phyloP scores from a whole-genome alignment of 2,329 filamentous ascomycete species.

The Drechslerella dactyloides region DNA sequence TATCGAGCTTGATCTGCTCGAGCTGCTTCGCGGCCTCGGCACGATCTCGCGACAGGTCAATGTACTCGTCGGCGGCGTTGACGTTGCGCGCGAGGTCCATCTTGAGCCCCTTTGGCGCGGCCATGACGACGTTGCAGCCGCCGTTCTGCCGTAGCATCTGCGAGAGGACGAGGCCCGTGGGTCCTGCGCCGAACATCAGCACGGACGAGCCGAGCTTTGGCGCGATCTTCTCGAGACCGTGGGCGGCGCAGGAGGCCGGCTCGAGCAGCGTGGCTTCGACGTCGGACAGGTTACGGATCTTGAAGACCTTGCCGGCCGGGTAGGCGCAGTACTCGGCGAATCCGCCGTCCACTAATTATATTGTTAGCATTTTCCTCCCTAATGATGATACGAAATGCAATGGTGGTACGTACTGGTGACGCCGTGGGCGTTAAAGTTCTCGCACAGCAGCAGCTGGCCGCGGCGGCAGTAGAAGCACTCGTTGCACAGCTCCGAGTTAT shows the following conservation, averaged over 20 bases:
- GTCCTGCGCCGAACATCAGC: slow-evolving; percentile 71
- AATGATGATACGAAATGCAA: too few species aligned
- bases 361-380: too few species aligned
- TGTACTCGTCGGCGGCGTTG: slow-evolving; percentile 64
- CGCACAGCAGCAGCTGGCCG: slow-evolving; percentile 71
- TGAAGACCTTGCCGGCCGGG: slow-evolving; percentile 67
- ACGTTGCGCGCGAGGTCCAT: slow-evolving; percentile 71
- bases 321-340: slow-evolving; percentile 73
- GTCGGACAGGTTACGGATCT: slow-evolving; percentile 69
- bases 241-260: slow-evolving; percentile 73
- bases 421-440: slow-evolving; percentile 71
- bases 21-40: slow-evolving; percentile 67
- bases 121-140: slow-evolving; percentile 72
- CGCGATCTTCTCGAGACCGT: slow-evolving; percentile 72
- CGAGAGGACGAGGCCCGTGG: slow-evolving; percentile 70
- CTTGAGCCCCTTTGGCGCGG: slow-evolving; percentile 72
- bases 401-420: slow-evolving; percentile 60
- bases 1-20: slow-evolving; percentile 67
- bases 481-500: slow-evolving; percentile 71
- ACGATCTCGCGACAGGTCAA: slow-evolving; percentile 62
- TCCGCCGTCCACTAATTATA: slow-evolving; percentile 68
- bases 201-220: slow-evolving; percentile 71
- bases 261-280: slow-evolving; percentile 74
- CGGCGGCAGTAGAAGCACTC: slow-evolving; percentile 77
- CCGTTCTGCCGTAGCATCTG: slow-evolving; percentile 71